Conservation (phyloP, 2,329 filamentous ascomycete species). For the Aspergillus latus region DNA sequence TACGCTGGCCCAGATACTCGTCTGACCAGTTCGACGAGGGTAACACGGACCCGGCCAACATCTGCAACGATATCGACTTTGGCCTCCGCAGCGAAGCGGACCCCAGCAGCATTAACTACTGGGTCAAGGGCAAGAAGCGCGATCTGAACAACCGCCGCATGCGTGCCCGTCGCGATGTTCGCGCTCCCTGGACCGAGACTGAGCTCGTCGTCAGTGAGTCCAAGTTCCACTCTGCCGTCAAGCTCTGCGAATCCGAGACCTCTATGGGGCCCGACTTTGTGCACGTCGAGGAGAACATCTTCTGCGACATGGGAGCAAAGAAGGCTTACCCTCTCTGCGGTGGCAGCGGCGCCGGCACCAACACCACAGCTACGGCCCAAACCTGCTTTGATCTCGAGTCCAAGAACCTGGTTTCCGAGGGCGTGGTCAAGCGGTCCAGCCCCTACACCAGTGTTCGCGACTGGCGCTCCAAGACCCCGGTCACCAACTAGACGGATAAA, state of each 20-base stretch:
- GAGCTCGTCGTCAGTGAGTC: slow-evolving; percentile 10
- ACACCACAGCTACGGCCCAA: background rate
- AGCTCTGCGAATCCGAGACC: slow-evolving; percentile 8
- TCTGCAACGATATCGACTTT: slow-evolving; percentile 15
- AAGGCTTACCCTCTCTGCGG: slow-evolving; percentile 8
- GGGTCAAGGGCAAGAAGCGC: background rate
- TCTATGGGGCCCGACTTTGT: slow-evolving; percentile 17
- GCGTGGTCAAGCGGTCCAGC: background rate
- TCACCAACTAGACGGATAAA: background rate
- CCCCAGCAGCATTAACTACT: slow-evolving; percentile 9
- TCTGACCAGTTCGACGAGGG: slow-evolving; percentile 2
- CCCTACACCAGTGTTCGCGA: slow-evolving; percentile 2
- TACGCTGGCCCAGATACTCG: slow-evolving; percentile 11
- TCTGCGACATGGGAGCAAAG: slow-evolving; percentile 13
- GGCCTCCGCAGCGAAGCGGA: slow-evolving; percentile 11
- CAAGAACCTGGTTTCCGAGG: background rate
- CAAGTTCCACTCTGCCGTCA: slow-evolving; percentile 1
- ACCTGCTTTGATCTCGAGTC: slow-evolving; percentile 12
- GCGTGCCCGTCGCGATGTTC: background rate
- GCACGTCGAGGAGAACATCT: slow-evolving; percentile 6
- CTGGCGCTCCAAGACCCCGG: background rate
- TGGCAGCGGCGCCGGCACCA: background rate
- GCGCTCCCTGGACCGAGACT: slow-evolving; percentile 1
- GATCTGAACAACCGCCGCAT: slow-evolving; percentile 1
- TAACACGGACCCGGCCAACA: background rate